Evolutionary conservation across 345 rosid genomes (phyloP).

Genomic region (Eucalyptus pauciflora): DNA sequence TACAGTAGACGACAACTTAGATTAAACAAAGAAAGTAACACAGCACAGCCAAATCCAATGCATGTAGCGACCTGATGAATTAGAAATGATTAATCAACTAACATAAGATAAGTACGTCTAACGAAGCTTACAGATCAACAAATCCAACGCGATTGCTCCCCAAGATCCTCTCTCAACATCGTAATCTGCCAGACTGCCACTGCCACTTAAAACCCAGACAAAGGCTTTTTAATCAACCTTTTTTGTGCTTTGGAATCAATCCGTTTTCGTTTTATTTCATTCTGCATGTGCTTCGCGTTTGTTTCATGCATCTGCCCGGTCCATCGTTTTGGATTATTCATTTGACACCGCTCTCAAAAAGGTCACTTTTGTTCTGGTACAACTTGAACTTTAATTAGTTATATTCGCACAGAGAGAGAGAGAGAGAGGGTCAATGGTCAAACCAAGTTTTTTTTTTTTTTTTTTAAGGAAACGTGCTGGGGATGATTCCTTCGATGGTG

Average conservation of each 20-base stretch:
- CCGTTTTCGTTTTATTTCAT: neutral
- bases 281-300: neutral
- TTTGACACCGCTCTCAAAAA: neutral
- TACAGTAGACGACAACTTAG: neutral
- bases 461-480: neutral
- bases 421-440: neutral
- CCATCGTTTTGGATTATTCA: neutral
- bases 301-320: neutral
- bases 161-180: neutral
- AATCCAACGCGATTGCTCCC: neutral
- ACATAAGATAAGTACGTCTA: neutral
- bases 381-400: neutral
- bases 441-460: neutral
- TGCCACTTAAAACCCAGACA: neutral
- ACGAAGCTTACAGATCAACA: neutral
- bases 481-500: neutral
- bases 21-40: neutral
- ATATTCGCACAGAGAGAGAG: neutral
- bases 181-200: neutral
- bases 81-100: neutral
- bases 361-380: neutral
- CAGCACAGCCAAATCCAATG: neutral
- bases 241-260: neutral
- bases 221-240: neutral
- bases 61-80: neutral